These are phyloP conservation scores for Smallanthus sonchifolius DNA, from an alignment of 129 eudicot species.

Conservation along the genomic window DNA sequence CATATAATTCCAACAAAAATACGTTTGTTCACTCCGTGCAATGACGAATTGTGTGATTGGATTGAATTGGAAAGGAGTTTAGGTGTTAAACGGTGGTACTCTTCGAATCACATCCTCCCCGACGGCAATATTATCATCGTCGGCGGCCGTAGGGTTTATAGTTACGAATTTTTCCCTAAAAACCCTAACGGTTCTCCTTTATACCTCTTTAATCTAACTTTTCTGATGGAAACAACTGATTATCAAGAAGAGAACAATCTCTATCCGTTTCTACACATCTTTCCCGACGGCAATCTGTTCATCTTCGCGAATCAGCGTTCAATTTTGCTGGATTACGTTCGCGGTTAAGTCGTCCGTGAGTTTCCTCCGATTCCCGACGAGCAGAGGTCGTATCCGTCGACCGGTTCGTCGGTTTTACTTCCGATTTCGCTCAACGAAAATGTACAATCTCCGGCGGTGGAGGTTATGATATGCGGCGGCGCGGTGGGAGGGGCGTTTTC, in stretches of 20 bases:
- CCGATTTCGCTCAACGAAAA: conserved; percentile 35
- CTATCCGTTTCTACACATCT: conserved; percentile 65
- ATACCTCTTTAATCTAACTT: conserved; percentile 27
- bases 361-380: conserved; percentile 65
- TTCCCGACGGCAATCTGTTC: conserved; percentile 72
- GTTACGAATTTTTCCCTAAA: conserved; percentile 74
- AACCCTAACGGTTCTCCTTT: conserved; percentile 8
- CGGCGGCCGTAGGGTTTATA: conserved; percentile 67
- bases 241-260: conserved; percentile 64
- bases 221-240: conserved; percentile 51
- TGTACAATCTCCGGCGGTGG: conserved; percentile 27
- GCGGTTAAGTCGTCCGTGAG: conserved; percentile 36
- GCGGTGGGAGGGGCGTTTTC: conserved; percentile 40
- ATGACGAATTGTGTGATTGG: conserved; percentile 56
- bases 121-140: conserved; percentile 75
- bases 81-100: conserved; percentile 58
- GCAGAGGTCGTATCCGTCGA: conserved; percentile 65
- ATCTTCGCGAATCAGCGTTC: conserved; percentile 72
- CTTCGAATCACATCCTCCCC: conserved; percentile 57
- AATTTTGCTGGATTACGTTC: conserved; percentile 46
- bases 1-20: no score
- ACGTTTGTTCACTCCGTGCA: conserved; percentile 57
- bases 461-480: conserved; percentile 91
- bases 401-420: conserved; percentile 77
- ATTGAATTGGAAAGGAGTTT: conserved; percentile 39